Evolutionary conservation across 371 early-diverging fungal species (phyloP), one percentile per base, ranked within the genome.

Genomic region (Mucor lusitanicus): DNA sequence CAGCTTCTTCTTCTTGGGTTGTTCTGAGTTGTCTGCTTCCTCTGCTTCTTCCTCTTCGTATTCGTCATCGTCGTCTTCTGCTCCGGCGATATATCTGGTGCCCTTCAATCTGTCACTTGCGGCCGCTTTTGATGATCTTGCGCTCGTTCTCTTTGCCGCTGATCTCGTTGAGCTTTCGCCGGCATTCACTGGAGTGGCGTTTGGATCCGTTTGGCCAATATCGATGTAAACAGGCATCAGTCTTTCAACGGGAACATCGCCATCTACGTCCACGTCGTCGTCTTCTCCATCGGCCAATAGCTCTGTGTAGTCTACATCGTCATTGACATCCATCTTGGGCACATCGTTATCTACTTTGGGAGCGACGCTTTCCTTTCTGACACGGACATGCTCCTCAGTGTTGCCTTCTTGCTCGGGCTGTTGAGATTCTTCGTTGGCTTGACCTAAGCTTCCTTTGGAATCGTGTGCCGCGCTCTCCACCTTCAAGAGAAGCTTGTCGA

Each of bases 301-400:
- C 1, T 55, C 55, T 3, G 27, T 5, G 30, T 55, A 55, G n/a
- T 55, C 55, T 7, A 55, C 28, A 15, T 55, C n/a, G 17, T 55
- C 55, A 6, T 55, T 17, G 2, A 50, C 21, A 25, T 50, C 50
- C 21, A 50, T 50, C 50, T 50, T 50, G 21, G 50, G 50, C 5
- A 44, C 44, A 19, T 44, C 6, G 19, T 44, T 44, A 44, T 44
- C 44, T 8, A 44, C 44, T 21, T 59, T 44, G 15, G 61, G 61
- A n/a, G 62, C 21, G 19, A 54, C 19, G 32, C 66, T 64, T 55
- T 39, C 53, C 32, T 63, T 27, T 37, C 21, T 37, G 63, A 13
- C 54, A n/a, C n/a, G 6, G 19, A 61, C 61, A 46, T 27, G 48
- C 21, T 48, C 33, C 48, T 61, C 17, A 21, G 30, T 5, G 6